Conservation (phyloP, 352 stramenopile genomes). For the Phytophthora europaea region DNA sequence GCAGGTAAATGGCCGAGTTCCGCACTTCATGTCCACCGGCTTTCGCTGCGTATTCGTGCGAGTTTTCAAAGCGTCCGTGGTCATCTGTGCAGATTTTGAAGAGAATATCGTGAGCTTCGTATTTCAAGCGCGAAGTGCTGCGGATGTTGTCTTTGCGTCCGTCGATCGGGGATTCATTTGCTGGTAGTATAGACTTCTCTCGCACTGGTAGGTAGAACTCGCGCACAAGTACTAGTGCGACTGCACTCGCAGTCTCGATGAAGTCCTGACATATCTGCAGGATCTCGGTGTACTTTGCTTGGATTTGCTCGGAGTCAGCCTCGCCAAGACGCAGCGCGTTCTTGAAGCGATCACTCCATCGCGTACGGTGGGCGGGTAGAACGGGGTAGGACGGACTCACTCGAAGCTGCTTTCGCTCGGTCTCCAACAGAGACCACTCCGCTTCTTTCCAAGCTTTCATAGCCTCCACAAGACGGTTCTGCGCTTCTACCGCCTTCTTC, state of each 20-base stretch:
- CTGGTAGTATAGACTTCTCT: slow-evolving; percentile 85
- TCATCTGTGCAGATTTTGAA: slow-evolving; percentile 94
- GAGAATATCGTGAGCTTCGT: slow-evolving; percentile 89
- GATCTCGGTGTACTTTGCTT: slow-evolving; percentile 89
- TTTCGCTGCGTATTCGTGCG: slow-evolving; percentile 91
- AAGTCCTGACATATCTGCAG: slow-evolving; percentile 92
- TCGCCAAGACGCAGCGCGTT: slow-evolving; percentile 62
- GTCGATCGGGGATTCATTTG: slow-evolving; percentile 62
- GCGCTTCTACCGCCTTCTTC: slow-evolving; percentile 64
- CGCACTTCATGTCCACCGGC: slow-evolving; percentile 81
- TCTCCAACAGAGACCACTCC: slow-evolving; percentile 68
- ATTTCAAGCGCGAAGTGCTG: slow-evolving; percentile 66
- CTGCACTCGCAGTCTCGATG: slow-evolving; percentile 71
- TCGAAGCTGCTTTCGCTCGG: slow-evolving; percentile 59
- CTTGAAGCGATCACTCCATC: slow-evolving; percentile 75
- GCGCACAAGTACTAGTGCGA: slow-evolving; percentile 83
- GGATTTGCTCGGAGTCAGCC: slow-evolving; percentile 44
- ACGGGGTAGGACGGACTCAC: slow-evolving; percentile 56
- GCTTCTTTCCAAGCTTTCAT: slow-evolving; percentile 83
- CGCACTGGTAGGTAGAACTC: slow-evolving; percentile 81
- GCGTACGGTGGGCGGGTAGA: slow-evolving; percentile 55
- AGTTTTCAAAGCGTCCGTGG: slow-evolving; percentile 92
- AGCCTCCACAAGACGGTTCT: slow-evolving; percentile 66
- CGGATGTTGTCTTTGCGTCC: slow-evolving; percentile 79
- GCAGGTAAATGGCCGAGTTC: slow-evolving; percentile 84